Evolutionary conservation across 1,284 basidiomycete genomes (phyloP), one percentile per base, ranked within the genome.

Genomic region (Lignosus rhinocerotis): DNA sequence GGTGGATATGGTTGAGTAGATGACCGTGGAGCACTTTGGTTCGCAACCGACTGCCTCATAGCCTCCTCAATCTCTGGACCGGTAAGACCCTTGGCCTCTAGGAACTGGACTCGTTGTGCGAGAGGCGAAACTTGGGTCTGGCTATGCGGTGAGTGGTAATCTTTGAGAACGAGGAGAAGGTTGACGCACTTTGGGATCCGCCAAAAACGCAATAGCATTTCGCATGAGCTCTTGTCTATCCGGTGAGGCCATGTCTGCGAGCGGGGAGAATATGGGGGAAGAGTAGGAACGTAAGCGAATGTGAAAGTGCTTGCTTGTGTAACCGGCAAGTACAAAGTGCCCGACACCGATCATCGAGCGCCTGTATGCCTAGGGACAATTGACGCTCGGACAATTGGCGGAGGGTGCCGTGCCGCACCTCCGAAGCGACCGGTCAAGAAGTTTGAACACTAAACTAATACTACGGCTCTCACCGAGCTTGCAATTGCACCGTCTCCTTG

Each of bases 81-180:
- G 0, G 86, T 90, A 30, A 99, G 78, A 1, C 96, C 96, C 73
- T 98, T 98, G 6, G 93, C 90, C 70, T 98, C 92, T 25, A 99
- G 84, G 77, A 98, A 99, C 68, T 93, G 88, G 51, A 99, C 84
- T 50, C 93, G 85, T 72, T 96, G 93, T 5, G 90, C 83, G 34
- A 98, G 75, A 1, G 94, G 80, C 1, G 94, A 92, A 31, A 86
- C 79, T 70, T 87, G 91, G 0, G 85, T 79, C 90, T 91, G 61
- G 30, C 39, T 62, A 53, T 51, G 55, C 53, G 17, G 43, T 63
- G 31, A 58, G 48, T 16, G 16, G 19, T 34, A 2, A 19, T 14
- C 8, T 14, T 1, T 0, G 21, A 4, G 7, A 30, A 44, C 25
- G 3, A 6, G 2, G 8, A 25, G 14, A 32, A n/a, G 14, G 31